phyloP scores from a whole-genome alignment of 2,329 filamentous ascomycete genomes.

The Hansfordia pulvinata region DNA sequence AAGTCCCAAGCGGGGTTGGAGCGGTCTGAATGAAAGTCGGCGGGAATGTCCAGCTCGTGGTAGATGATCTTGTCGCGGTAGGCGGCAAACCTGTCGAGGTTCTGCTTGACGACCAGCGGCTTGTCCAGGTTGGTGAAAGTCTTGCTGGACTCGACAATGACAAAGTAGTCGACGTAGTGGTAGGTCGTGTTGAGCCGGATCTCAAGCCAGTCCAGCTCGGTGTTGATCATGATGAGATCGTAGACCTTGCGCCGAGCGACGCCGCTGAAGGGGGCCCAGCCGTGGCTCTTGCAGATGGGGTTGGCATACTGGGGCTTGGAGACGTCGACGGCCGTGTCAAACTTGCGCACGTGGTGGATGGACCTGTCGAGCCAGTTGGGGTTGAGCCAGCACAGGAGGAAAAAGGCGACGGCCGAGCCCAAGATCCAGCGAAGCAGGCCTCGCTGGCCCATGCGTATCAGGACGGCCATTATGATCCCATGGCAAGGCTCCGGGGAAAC shows the following conservation, averaged over 20 bases:
- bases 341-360: conserved; percentile 11
- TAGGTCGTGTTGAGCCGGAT: conserved; percentile 46
- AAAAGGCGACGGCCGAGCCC: conserved; percentile 5
- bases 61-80: conserved; percentile 50
- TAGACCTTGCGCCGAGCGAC: conserved; percentile 33
- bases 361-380: conserved; percentile 15
- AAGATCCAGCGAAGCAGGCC: conserved; percentile 8
- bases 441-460: conserved; percentile 8
- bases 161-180: conserved; percentile 48
- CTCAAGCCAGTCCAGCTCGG: conserved; percentile 52
- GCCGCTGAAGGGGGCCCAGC: conserved; percentile 21
- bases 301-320: conserved; percentile 8
- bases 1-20: conserved; percentile 27
- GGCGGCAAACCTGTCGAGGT: conserved; percentile 33
- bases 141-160: conserved; percentile 43
- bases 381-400: conserved; percentile 15
- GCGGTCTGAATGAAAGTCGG: conserved; percentile 21
- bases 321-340: conserved; percentile 10
- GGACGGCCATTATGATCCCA: conserved; percentile 7
- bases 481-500: too few species aligned
- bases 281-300: conserved; percentile 20
- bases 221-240: conserved; percentile 49
- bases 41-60: conserved; percentile 33
- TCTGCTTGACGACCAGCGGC: conserved; percentile 35
- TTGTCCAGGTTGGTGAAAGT: conserved; percentile 46